These are phyloP conservation scores for Didymella arachidicola DNA, from an alignment of 2,329 filamentous ascomycete genomes.

Conservation along the genomic window DNA sequence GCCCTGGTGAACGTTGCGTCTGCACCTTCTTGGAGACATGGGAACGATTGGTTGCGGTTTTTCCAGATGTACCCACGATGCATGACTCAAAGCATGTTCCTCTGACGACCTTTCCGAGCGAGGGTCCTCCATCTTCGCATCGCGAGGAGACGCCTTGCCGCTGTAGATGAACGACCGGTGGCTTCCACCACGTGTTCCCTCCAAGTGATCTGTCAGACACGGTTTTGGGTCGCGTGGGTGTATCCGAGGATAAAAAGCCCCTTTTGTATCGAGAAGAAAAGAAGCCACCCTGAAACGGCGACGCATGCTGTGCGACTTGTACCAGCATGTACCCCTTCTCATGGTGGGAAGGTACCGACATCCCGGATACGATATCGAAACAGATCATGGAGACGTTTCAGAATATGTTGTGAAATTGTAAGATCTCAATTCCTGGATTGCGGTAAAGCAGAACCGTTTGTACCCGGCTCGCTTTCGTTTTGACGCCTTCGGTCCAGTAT, in stretches of 20 bases:
- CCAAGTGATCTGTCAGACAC: not conserved
- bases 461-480: constrained; percentile 1
- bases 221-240: not conserved
- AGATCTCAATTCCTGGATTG: constrained; percentile 15
- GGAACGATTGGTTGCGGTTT: not conserved
- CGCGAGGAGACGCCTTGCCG: not conserved
- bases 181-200: not conserved
- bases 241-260: not conserved
- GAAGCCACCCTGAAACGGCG: constrained; percentile 6
- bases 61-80: not conserved
- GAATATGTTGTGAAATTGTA: constrained; percentile 11
- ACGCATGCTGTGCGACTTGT: constrained; percentile 12
- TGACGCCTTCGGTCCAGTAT: constrained; percentile 8
- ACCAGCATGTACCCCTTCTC: constrained; percentile 1
- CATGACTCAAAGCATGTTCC: not conserved
- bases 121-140: not conserved
- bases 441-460: constrained; percentile 6
- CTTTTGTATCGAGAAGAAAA: not conserved
- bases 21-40: not conserved
- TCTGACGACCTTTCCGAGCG: not conserved
- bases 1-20: not conserved
- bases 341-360: constrained; percentile 9
- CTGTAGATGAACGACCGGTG: not conserved
- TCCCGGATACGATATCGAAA: constrained; percentile 10
- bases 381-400: constrained; percentile 16